Conservation (phyloP, 2,329 filamentous ascomycete species). For the Aquanectria penicillioides region DNA sequence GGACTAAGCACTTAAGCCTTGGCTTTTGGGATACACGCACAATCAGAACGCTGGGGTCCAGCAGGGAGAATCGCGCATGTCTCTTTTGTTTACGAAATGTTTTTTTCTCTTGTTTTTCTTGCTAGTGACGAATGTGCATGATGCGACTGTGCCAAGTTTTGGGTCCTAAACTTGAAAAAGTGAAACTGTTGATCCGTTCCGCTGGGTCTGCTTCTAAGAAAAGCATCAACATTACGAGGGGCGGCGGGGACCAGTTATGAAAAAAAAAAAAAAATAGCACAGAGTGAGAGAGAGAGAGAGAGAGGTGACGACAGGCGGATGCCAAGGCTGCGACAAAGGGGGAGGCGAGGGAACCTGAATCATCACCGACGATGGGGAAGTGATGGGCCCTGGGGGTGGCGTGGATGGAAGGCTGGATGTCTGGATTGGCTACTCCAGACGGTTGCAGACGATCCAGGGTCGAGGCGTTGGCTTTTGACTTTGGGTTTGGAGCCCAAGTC, state of each 20-base stretch:
- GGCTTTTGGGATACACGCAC: no score
- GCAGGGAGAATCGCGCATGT: no score
- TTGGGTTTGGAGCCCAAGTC: no score
- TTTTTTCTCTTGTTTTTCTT: no score
- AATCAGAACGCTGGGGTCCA: no score
- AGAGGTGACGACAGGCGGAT: conserved; percentile 6
- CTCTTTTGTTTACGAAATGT: no score
- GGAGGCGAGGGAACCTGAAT: neutral
- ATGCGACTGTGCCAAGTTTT: conserved; percentile 14
- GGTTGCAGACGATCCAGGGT: conserved; percentile 1
- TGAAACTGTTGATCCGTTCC: conserved; percentile 36
- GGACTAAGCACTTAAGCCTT: no score
- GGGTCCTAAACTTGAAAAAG: conserved; percentile 15
- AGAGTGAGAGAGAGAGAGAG: neutral
- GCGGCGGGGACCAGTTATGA: neutral
- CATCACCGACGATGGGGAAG: neutral
- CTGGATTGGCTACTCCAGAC: neutral
- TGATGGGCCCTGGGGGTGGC: neutral
- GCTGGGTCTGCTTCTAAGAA: conserved; percentile 12
- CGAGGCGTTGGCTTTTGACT: no score
- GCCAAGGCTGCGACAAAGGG: no score
- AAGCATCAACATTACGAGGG: neutral
- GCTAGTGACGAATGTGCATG: conserved; percentile 8
- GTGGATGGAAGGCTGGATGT: neutral
- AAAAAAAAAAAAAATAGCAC: neutral